Base-by-base conservation (phyloP, 495 filamentous ascomycete species). In the Talaromyces liani region DNA sequence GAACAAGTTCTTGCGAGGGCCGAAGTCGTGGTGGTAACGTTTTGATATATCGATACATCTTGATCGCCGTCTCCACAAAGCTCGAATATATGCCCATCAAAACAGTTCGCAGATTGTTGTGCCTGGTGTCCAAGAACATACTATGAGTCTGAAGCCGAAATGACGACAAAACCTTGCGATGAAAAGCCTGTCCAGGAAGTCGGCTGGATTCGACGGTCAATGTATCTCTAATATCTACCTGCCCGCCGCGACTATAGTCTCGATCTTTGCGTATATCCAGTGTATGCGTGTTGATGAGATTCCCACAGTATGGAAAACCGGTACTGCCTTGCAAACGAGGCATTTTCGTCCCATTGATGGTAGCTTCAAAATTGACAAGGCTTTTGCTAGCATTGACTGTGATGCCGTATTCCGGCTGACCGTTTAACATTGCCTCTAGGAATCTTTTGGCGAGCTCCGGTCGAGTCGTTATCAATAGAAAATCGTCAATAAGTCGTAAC, bases 261-360 rank as follows among this genome's bases (percentile, higher is more conserved):
- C 78, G 73, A 61, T 87, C 85, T 64, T 85, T 87, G 67, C 77
- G 79, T 49, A 98, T 81, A 63, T 92, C 87, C n/a, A 98, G 75
- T 0, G 89, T 92, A 61, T 74, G 77, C 3, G 82, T 90, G 67
- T 97, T 78, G 64, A 98, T 91, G 16, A 85, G 66, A 60, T 81
- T 84, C 0, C 94, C 94, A 67, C 93, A 97, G 70, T 97, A 98
- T 0, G 93, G 93, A 69, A 98, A 98, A 16, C 73, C 71, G 2
- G 61, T 65, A 4, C 73, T 31, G 7, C 29, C 80, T 0, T 76
- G 71, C 4, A 86, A 65, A 27, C 78, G 77, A 3, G 82, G 74
- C 55, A 95, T 79, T 12, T 77, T 72, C 20, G 67, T 71, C 0
- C 81, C 85, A 56, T 85, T 75, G 49, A 93, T 73, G 0, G 65